Evolutionary conservation across 371 early-diverging fungal genomes (phyloP).

Genomic region (Saksenaea vasiformis): DNA sequence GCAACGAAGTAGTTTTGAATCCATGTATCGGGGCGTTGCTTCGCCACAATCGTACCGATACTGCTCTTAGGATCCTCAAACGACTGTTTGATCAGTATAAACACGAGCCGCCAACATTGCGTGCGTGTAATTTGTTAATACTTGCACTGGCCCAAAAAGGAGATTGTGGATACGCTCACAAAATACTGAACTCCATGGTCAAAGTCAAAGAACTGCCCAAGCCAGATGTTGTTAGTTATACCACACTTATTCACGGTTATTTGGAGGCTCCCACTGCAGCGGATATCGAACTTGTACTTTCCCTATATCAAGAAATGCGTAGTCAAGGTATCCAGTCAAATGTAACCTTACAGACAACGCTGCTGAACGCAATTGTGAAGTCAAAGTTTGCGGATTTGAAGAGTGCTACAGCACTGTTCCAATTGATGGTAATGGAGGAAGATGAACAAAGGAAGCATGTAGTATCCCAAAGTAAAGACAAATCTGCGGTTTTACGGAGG

Average conservation of each 20-base stretch:
- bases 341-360: constrained; percentile 27
- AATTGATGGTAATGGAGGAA: constrained; percentile 19
- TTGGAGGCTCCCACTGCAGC: constrained; percentile 9
- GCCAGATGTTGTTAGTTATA: constrained; percentile 45
- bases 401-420: constrained; percentile 17
- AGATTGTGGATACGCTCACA: constrained; percentile 24
- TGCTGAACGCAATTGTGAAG: constrained; percentile 33
- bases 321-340: constrained; percentile 19
- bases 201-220: constrained; percentile 23
- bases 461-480: neutral
- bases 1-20: constrained; percentile 16
- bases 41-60: constrained; percentile 20
- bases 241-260: constrained; percentile 43
- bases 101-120: constrained; percentile 11
- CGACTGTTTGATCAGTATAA: constrained; percentile 14
- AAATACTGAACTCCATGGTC: constrained; percentile 30
- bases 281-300: constrained; percentile 14
- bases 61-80: constrained; percentile 25
- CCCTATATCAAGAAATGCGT: constrained; percentile 27
- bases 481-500: neutral
- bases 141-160: constrained; percentile 28
- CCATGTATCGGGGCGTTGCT: constrained; percentile 23
- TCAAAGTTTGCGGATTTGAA: constrained; percentile 9
- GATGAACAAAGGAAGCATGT: neutral
- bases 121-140: constrained; percentile 36